phyloP scores from a whole-genome alignment of 164 flowering plant genomes.

The Cinnamomum micranthum region DNA sequence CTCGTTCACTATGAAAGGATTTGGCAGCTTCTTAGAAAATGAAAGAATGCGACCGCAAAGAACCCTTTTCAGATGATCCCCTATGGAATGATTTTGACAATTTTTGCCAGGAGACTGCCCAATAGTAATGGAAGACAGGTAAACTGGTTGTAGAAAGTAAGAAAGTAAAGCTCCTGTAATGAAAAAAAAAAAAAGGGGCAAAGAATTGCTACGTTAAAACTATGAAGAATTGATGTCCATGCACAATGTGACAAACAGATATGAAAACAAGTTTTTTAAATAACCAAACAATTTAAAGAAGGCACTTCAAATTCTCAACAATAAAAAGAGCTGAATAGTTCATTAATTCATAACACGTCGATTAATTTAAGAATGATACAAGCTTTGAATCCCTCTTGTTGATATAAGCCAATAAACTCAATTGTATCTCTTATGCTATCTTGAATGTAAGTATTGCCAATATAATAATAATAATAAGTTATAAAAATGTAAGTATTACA shows the following conservation, averaged over 20 bases:
- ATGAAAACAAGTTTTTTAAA: background rate
- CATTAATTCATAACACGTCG: too few relatives aligned
- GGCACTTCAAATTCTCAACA: too few relatives aligned
- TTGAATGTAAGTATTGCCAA: too few relatives aligned
- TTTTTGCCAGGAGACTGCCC: constrained; percentile 37
- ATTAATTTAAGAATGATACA: too few relatives aligned
- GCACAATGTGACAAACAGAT: background rate
- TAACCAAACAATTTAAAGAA: background rate
- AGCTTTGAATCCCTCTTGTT: too few relatives aligned
- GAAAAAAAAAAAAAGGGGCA: constrained; percentile 12
- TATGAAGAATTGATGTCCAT: too few relatives aligned
- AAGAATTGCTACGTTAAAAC: background rate
- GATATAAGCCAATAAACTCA: too few relatives aligned
- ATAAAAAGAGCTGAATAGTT: too few relatives aligned
- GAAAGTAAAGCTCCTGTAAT: constrained; percentile 88
- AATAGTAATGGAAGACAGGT: constrained; percentile 71
- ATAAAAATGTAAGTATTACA: too few relatives aligned
- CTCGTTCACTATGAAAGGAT: constrained; percentile 66
- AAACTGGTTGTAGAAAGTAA: constrained; percentile 74
- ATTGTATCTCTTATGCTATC: too few relatives aligned
- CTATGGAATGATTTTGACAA: constrained; percentile 28
- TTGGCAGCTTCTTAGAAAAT: constrained; percentile 37
- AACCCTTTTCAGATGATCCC: constrained; percentile 40
- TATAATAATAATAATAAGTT: too few relatives aligned
- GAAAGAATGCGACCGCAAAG: constrained; percentile 48